phyloP scores from a whole-genome alignment of 192 early-diverging fungal species.

The Globomyces pollinis-pini region DNA sequence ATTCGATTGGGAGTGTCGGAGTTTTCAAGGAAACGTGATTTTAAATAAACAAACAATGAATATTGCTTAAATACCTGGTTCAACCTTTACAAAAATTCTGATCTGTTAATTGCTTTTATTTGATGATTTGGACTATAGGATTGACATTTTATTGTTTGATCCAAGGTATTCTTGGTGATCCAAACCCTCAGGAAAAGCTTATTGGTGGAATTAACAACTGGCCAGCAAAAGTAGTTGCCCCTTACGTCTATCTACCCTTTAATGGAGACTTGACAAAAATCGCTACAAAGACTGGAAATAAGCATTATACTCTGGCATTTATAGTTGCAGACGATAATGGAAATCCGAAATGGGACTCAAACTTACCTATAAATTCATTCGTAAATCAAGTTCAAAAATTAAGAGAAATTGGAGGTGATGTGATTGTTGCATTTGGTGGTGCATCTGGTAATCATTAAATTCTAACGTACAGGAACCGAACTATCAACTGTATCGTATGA shows the following conservation, averaged over 20 bases:
- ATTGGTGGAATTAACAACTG: too few relatives aligned
- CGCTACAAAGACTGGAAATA: slow-evolving; percentile 14
- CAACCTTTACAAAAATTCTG: too few relatives aligned
- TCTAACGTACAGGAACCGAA: slow-evolving; percentile 14
- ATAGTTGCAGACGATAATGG: slow-evolving; percentile 19
- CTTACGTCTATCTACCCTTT: slow-evolving; percentile 25
- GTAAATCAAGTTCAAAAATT: slow-evolving; percentile 14
- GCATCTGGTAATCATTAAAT: slow-evolving; percentile 1
- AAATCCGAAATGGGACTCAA: slow-evolving; percentile 26
- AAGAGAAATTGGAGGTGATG: slow-evolving; percentile 24
- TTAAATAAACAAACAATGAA: too few relatives aligned
- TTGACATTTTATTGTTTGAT: too few relatives aligned
- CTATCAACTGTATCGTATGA: slow-evolving; percentile 19
- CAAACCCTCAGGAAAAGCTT: too few relatives aligned
- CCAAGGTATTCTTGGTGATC: too few relatives aligned
- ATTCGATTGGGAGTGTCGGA: too few relatives aligned
- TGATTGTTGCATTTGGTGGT: slow-evolving; percentile 36
- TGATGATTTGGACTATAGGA: too few relatives aligned
- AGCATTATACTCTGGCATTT: slow-evolving; percentile 35
- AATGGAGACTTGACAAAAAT: slow-evolving; percentile 18
- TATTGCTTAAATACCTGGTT: too few relatives aligned
- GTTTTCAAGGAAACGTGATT: too few relatives aligned
- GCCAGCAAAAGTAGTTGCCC: slow-evolving; percentile 21
- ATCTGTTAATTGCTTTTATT: too few relatives aligned
- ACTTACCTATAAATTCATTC: too few relatives aligned